Evolutionary conservation across 2,329 filamentous ascomycete species (phyloP).

Genomic region (Achaetomium macrosporum): DNA sequence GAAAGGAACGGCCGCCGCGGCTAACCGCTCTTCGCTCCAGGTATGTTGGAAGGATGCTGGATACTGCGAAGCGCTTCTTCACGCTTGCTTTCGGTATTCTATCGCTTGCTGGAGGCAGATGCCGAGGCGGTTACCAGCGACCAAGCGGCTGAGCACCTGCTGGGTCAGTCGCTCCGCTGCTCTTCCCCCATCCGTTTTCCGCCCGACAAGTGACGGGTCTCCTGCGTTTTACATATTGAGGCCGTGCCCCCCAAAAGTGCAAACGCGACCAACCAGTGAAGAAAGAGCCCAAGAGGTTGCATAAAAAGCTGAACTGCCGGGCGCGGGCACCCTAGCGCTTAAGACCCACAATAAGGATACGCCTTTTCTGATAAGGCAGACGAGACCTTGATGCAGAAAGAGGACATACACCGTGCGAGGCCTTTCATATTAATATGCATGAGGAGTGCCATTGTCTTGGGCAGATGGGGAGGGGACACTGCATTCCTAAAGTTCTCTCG

Average conservation of each 20-base stretch:
- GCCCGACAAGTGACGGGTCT: neutral
- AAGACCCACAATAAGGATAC: neutral
- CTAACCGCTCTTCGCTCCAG: neutral
- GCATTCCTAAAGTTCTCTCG: too few species aligned
- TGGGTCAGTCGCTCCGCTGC: neutral
- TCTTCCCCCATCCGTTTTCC: neutral
- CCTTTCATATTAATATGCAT: too few species aligned
- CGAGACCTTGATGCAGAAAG: neutral
- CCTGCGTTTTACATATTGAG: neutral
- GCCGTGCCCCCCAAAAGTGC: neutral
- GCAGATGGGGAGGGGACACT: too few species aligned
- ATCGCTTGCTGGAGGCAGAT: neutral
- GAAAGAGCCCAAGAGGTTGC: constrained; percentile 13
- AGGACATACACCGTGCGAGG: neutral
- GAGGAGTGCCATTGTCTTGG: too few species aligned
- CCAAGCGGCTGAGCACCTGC: neutral
- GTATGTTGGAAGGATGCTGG: too few species aligned
- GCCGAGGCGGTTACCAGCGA: neutral
- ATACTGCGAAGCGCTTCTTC: neutral
- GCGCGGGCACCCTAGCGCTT: constrained; percentile 8
- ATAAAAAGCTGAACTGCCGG: constrained; percentile 17
- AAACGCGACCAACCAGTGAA: constrained; percentile 7
- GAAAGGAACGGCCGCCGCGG: neutral
- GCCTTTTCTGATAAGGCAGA: constrained; percentile 5
- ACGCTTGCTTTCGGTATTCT: too few species aligned